These are phyloP conservation scores for Taxawa tesnikishii DNA, from an alignment of 2,329 filamentous ascomycete species.

Conservation along the genomic window DNA sequence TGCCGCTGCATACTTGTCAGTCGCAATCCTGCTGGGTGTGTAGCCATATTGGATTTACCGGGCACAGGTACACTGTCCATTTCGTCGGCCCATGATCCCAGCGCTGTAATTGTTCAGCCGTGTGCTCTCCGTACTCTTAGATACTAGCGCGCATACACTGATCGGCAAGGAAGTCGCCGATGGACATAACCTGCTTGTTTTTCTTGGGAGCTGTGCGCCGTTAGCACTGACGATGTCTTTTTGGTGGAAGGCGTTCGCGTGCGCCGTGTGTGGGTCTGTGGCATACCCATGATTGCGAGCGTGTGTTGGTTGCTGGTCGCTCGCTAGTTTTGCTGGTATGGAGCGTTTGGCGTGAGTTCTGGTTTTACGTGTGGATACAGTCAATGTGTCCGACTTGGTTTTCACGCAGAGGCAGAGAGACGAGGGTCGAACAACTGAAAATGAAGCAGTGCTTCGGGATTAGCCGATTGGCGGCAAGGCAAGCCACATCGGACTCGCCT, in stretches of 20 bases:
- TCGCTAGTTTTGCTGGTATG: no score
- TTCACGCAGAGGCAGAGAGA: no score
- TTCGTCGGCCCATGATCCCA: slow-evolving; percentile 96
- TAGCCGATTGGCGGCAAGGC: not conserved
- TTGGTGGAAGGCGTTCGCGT: slow-evolving; percentile 8
- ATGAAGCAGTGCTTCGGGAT: no score
- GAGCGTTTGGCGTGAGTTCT: no score
- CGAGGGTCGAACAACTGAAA: no score
- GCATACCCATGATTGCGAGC: slow-evolving; percentile 48
- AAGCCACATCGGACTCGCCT: not conserved
- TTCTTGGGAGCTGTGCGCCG: slow-evolving; percentile 67
- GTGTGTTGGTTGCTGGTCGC: no score
- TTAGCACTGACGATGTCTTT: slow-evolving; percentile 1
- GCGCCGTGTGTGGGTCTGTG: slow-evolving; percentile 1
- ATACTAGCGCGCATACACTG: slow-evolving; percentile 51
- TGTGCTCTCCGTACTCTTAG: slow-evolving; percentile 10
- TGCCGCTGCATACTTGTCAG: no score
- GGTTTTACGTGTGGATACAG: no score
- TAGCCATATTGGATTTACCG: slow-evolving; percentile 12
- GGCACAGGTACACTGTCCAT: slow-evolving; percentile 52
- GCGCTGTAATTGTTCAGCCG: slow-evolving; percentile 36
- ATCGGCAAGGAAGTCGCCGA: slow-evolving; percentile 90
- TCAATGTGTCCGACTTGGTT: no score
- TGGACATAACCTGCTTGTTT: slow-evolving; percentile 92
- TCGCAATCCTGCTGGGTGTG: no score